phyloP scores from a whole-genome alignment of 2,329 filamentous ascomycete genomes.

The Monilinia fructicola region DNA sequence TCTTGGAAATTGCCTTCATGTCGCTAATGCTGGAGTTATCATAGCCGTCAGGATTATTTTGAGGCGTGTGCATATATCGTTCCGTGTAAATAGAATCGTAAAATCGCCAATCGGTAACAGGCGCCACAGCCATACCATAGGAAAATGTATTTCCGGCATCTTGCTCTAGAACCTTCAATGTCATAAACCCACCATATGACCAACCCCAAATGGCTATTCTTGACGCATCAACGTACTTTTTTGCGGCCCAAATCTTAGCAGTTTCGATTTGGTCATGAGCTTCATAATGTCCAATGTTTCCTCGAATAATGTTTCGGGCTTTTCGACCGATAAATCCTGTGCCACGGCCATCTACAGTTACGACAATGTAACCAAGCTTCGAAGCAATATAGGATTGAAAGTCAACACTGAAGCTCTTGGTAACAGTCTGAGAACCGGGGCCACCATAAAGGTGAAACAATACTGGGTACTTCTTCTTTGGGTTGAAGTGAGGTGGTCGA shows the following conservation, averaged over 20 bases:
- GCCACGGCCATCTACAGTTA: slow-evolving; percentile 90
- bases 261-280: slow-evolving; percentile 88
- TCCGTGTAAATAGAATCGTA: slow-evolving; percentile 96
- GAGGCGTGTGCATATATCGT: slow-evolving; percentile 94
- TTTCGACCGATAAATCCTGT: slow-evolving; percentile 88
- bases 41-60: slow-evolving; percentile 78
- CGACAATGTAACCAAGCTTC: slow-evolving; percentile 84
- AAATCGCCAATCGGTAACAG: slow-evolving; percentile 96
- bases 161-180: slow-evolving; percentile 88
- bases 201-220: slow-evolving; percentile 96
- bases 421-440: slow-evolving; percentile 86
- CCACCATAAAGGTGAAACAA: slow-evolving; percentile 95
- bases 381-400: slow-evolving; percentile 90
- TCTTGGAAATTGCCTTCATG: slow-evolving; percentile 68
- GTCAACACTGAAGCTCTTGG: slow-evolving; percentile 77
- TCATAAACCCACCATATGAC: slow-evolving; percentile 95
- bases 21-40: slow-evolving; percentile 72
- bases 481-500: slow-evolving; percentile 83
- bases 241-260: slow-evolving; percentile 78
- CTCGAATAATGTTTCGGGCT: slow-evolving; percentile 77
- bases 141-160: slow-evolving; percentile 88
- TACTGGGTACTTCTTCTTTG: slow-evolving; percentile 83
- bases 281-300: slow-evolving; percentile 82
- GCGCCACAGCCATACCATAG: slow-evolving; percentile 97
- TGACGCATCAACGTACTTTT: slow-evolving; percentile 77